Percentiles rank a stretch among this genome's conserved stretches.
Conservation (phyloP, 148 eudicot genomes). For the Chenopodium quinoa region DNA sequence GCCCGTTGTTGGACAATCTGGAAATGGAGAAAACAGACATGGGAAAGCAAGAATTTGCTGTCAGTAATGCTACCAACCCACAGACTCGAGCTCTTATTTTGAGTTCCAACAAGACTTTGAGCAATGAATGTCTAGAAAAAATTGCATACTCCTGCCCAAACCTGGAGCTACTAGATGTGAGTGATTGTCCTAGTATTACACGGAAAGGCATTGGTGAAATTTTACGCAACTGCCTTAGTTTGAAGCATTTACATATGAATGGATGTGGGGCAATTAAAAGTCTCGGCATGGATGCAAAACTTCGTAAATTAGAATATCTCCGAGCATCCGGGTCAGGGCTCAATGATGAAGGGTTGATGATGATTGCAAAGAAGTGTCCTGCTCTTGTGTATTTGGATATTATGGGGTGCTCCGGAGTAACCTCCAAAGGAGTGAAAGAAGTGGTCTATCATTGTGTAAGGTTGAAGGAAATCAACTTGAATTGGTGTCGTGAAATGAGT, state of each 20-base stretch:
- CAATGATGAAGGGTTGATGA: slow-evolving; percentile 46
- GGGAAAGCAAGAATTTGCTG: slow-evolving; percentile 32
- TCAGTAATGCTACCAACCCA: slow-evolving; percentile 26
- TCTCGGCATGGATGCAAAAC: slow-evolving; percentile 45
- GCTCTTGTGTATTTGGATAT: slow-evolving; percentile 44
- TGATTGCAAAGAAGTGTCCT: slow-evolving; percentile 48
- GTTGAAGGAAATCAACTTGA: slow-evolving; percentile 54
- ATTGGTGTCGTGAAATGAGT: slow-evolving; percentile 38
- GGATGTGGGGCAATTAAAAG: slow-evolving; percentile 43
- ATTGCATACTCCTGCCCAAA: slow-evolving; percentile 52
- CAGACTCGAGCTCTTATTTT: slow-evolving; percentile 39
- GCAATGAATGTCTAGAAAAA: slow-evolving; percentile 43
- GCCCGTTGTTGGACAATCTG: slow-evolving; percentile 40
- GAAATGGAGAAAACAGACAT: slow-evolving; percentile 46
- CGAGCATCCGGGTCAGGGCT: slow-evolving; percentile 49
- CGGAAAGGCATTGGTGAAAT: slow-evolving; percentile 48
- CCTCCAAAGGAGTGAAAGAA: slow-evolving; percentile 38
- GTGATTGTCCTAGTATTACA: slow-evolving; percentile 39
- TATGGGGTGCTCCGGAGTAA: slow-evolving; percentile 45
- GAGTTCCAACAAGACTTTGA: slow-evolving; percentile 34
- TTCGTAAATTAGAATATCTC: slow-evolving; percentile 41
- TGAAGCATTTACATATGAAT: slow-evolving; percentile 46
- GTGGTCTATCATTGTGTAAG: slow-evolving; percentile 39
- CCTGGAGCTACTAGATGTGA: slow-evolving; percentile 51
- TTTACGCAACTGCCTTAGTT: slow-evolving; percentile 35